Evolutionary conservation across 2,329 filamentous ascomycete genomes (phyloP), one percentile per base, ranked within the genome.

Genomic region (Fusarium bactridioides): DNA sequence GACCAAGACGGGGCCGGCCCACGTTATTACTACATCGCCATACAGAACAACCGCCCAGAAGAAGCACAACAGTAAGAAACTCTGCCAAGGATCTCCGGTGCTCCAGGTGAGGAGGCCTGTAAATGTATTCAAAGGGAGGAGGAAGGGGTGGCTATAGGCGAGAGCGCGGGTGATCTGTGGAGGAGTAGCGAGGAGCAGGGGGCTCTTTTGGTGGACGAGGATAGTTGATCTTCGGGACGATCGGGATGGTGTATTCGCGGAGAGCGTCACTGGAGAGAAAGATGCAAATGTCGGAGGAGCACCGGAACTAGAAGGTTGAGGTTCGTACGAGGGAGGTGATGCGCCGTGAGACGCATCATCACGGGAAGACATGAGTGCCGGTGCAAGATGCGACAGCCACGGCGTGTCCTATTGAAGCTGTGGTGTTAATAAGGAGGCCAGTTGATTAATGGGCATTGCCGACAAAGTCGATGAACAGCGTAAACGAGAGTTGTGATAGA

Each of bases 171-270:
- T 99, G 80, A 99, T 92, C 79, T 97, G 94, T 4, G 96, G 96
- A 47, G 96, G 96, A 15, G 96, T 99, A 21, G 95, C 94, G 67
- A 97, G 91, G 23, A 99, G 88, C 50, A 99, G 84, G 16, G 96
- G 96, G 21, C 94, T 97, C 83, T 98, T 99, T 81, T 97, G 95
- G 82, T 98, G 95, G 25, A 99, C 95, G 75, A 98, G 90, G 76
- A 99, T 95, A 64, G 94, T 97, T 23, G 94, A 97, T 50, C 94
- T 91, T 70, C 95, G 92, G 48, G 89, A 87, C 37, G 88, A 85
- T 64, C 86, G 84, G 61, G 85, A 86, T 51, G 92, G 86, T 10
- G 90, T 88, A 41, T 89, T 88, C 63, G 92, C 89, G 48, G 90
- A 92, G 74, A 95, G 88, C 27, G 92, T 94, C 27, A 92, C 89